Percentiles rank a stretch among this genome's conserved stretches.
Evolutionary conservation across 1,139 yeast species (phyloP).

Genomic region (Spencermartinsiella ligniputridi): DNA sequence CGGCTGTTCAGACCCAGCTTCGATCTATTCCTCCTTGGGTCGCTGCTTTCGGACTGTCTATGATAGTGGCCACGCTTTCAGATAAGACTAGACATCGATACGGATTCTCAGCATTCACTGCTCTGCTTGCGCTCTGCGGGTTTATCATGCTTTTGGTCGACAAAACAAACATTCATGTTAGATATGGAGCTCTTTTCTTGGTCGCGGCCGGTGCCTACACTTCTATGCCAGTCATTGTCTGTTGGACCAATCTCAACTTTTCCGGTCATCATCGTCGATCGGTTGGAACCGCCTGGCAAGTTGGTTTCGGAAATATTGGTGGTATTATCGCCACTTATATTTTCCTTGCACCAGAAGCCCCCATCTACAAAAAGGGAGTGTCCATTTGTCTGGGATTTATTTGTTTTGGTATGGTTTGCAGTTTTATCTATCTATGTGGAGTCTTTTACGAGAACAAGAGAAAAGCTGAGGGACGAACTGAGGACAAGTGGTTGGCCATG

Average conservation of each 20-base stretch:
- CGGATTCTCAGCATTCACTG: slow-evolving; percentile 44
- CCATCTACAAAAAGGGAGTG: slow-evolving; percentile 55
- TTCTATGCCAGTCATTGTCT: slow-evolving; percentile 69
- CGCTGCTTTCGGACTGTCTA: slow-evolving; percentile 53
- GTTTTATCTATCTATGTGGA: slow-evolving; percentile 42
- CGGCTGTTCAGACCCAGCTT: slow-evolving; percentile 59
- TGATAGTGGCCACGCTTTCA: slow-evolving; percentile 40
- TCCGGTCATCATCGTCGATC: slow-evolving; percentile 69
- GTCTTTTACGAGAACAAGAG: slow-evolving; percentile 34
- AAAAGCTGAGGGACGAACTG: slow-evolving; percentile 31
- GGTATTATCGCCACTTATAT: slow-evolving; percentile 70
- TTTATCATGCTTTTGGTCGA: slow-evolving; percentile 46
- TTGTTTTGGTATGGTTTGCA: slow-evolving; percentile 46
- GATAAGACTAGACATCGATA: slow-evolving; percentile 47
- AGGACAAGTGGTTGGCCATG: slow-evolving; percentile 40
- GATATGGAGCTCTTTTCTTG: slow-evolving; percentile 72
- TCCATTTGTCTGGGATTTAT: slow-evolving; percentile 52
- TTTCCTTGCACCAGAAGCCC: slow-evolving; percentile 55
- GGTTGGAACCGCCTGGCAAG: slow-evolving; percentile 70
- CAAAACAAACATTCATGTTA: slow-evolving; percentile 33
- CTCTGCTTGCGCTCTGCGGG: slow-evolving; percentile 49
- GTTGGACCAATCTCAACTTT: slow-evolving; percentile 67
- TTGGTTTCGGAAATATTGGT: slow-evolving; percentile 81
- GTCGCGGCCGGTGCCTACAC: slow-evolving; percentile 62
- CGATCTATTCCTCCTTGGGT: slow-evolving; percentile 75